phyloP scores from a whole-genome alignment of 78 protist genomes.

The Dictyostelium firmibasis region DNA sequence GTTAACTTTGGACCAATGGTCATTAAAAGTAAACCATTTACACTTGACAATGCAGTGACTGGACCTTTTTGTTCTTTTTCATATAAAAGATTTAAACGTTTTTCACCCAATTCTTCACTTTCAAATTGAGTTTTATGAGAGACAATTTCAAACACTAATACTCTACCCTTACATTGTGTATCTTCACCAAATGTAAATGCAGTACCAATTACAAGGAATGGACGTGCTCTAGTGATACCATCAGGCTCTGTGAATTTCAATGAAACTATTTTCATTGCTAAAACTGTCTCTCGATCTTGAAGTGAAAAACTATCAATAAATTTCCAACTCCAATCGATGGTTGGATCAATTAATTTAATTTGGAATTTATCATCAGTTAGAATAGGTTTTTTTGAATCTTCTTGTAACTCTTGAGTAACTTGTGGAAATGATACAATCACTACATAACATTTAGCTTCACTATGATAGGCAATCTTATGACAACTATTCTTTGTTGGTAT shows the following conservation, averaged over 20 bases:
- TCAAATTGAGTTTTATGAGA: conserved; percentile 36
- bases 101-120: conserved; percentile 11
- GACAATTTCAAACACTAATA: conserved; percentile 74
- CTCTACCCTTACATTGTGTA: conserved; percentile 74
- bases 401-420: conserved; percentile 13
- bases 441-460: conserved; percentile 25
- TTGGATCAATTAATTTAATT: conserved; percentile 42
- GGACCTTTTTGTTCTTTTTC: conserved; percentile 84
- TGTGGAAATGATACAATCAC: conserved; percentile 47
- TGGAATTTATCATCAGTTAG: conserved; percentile 42
- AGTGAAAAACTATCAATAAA: conserved; percentile 59
- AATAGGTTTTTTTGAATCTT: conserved; percentile 22
- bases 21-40: conserved; percentile 63
- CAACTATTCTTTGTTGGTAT: conserved; percentile 2
- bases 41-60: conserved; percentile 39
- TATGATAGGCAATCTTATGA: conserved; percentile 67
- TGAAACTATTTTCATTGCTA: conserved; percentile 30
- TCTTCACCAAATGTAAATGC: conserved; percentile 78
- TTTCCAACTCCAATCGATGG: conserved; percentile 29
- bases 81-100: conserved; percentile 46
- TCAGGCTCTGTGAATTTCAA: conserved; percentile 29
- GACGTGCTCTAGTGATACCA: conserved; percentile 34
- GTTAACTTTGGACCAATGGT: conserved; percentile 82
- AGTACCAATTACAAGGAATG: conserved; percentile 74
- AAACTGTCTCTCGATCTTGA: conserved; percentile 38